phyloP scores from a whole-genome alignment of 2,329 filamentous ascomycete species.

The Elsinoe batatas region DNA sequence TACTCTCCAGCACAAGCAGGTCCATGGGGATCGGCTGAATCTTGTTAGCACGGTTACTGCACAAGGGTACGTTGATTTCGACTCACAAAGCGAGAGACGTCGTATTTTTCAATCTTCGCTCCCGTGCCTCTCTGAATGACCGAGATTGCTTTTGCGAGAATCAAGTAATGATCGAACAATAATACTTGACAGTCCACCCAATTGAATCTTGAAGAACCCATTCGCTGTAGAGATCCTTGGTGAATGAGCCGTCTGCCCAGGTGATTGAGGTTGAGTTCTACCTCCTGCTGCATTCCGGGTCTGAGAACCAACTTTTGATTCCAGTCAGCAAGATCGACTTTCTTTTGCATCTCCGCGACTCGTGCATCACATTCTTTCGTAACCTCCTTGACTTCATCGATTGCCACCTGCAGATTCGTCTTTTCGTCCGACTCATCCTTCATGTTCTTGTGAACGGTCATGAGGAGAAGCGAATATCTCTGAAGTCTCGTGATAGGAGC shows the following conservation, averaged over 20 bases:
- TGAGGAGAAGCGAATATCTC: constrained; percentile 73
- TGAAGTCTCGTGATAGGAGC: constrained; percentile 87
- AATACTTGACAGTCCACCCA: constrained; percentile 93
- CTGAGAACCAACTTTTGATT: constrained; percentile 73
- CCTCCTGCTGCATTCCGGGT: constrained; percentile 71
- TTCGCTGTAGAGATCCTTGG: constrained; percentile 78
- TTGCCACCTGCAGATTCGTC: constrained; percentile 68
- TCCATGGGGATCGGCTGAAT: constrained; percentile 84
- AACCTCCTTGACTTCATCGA: constrained; percentile 83
- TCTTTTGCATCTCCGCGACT: constrained; percentile 84
- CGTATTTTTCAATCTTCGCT: constrained; percentile 72
- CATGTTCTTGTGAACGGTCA: constrained; percentile 77
- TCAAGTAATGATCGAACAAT: constrained; percentile 92
- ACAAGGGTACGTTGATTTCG: background rate
- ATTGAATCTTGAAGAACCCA: constrained; percentile 78
- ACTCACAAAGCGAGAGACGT: constrained; percentile 78
- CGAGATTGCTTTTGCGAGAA: constrained; percentile 64
- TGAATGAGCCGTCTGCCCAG: constrained; percentile 84
- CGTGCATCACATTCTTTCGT: constrained; percentile 85
- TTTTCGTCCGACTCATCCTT: constrained; percentile 81
- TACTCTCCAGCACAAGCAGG: constrained; percentile 80
- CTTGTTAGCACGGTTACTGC: background rate
- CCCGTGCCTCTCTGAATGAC: constrained; percentile 55
- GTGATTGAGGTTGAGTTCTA: constrained; percentile 83
- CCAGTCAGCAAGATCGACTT: constrained; percentile 79